phyloP scores from a whole-genome alignment of 2,329 filamentous ascomycete species.

The Macrophomina pseudophaseolina region DNA sequence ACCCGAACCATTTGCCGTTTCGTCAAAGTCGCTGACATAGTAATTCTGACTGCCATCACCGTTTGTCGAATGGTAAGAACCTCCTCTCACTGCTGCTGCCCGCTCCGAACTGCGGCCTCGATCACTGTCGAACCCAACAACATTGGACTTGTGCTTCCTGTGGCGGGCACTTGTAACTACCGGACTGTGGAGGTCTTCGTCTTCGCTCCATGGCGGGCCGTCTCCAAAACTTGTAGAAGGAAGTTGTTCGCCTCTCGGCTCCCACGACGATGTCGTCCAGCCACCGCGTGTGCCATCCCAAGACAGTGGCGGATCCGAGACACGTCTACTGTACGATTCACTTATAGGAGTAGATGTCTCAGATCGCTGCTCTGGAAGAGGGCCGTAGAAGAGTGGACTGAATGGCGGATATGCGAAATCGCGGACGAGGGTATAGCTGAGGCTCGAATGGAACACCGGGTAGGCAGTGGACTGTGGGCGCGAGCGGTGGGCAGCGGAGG shows the following conservation, averaged over 20 bases:
- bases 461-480: conserved; percentile 82
- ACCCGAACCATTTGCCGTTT: conserved; percentile 72
- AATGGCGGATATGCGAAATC: conserved; percentile 89
- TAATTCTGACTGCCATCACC: conserved; percentile 76
- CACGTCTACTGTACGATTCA: conserved; percentile 68
- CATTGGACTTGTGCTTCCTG: conserved; percentile 72
- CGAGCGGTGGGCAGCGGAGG: conserved; percentile 69
- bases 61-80: conserved; percentile 53
- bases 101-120: conserved; percentile 35
- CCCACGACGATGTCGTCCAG: conserved; percentile 61
- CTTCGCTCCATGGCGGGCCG: conserved; percentile 91
- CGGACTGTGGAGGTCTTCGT: conserved; percentile 91
- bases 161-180: conserved; percentile 82
- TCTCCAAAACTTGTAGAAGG: conserved; percentile 79
- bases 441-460: conserved; percentile 81
- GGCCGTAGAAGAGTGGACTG: conserved; percentile 92
- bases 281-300: conserved; percentile 72
- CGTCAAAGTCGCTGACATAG: conserved; percentile 71
- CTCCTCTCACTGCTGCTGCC: conserved; percentile 54
- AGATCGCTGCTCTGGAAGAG: conserved; percentile 79
- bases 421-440: conserved; percentile 86
- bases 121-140: conserved; percentile 46
- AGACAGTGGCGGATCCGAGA: conserved; percentile 78
- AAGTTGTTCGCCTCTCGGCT: conserved; percentile 68
- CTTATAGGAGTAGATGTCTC: conserved; percentile 84